Evolutionary conservation across 352 stramenopile species (phyloP), one percentile per base, ranked within the genome.

Genomic region (Pythium sp.): DNA sequence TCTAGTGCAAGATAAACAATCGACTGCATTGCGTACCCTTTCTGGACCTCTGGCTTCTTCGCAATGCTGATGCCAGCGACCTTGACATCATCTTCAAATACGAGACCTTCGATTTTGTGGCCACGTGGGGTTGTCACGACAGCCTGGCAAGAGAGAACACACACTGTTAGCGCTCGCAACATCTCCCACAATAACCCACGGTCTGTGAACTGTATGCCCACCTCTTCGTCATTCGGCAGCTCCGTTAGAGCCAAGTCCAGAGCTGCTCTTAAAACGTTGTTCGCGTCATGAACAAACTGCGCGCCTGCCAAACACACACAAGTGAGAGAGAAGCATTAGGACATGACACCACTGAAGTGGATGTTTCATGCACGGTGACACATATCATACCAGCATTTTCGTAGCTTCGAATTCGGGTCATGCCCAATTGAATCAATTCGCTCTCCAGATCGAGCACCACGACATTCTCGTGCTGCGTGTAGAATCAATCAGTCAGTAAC

Each of bases 391-490:
- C 86, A 57, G 80, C 72, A 62, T 91, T 92, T 54, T 89, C 78
- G 64, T 81, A 87, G 70, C 91, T 82, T 56, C 87, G 87, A 56
- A 95, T 79, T n/a, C 83, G 77, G 30, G 86, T 90, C 71, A 95
- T 92, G 38, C 86, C 84, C 26, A 93, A 75, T 71, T 94, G 86
- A 36, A 95, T 83, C n/a, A 92, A 69, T 67, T 95, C 87, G 70
- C 83, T 93, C 72, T 95, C 87, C 3, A 95, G 67, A 46, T 94
- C 87, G 56, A 95, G 68, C 65, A 94, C 86, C 47, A 92, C 86
- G 36, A 95, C 86, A 61, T 95, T 95, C 66, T 94, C 86, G 62
- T 95, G 87, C 87, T 95, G 67, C 22, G 41, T 8, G 14, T 43
- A 1, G 7, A 26, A 20, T 15, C 43, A 51, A 43, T 43, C 3